A percentile compares a stretch with the other conserved stretches of the same genome.
These are phyloP conservation scores for Dissophora globulifera DNA, from an alignment of 192 early-diverging fungal species.

Conservation along the genomic window DNA sequence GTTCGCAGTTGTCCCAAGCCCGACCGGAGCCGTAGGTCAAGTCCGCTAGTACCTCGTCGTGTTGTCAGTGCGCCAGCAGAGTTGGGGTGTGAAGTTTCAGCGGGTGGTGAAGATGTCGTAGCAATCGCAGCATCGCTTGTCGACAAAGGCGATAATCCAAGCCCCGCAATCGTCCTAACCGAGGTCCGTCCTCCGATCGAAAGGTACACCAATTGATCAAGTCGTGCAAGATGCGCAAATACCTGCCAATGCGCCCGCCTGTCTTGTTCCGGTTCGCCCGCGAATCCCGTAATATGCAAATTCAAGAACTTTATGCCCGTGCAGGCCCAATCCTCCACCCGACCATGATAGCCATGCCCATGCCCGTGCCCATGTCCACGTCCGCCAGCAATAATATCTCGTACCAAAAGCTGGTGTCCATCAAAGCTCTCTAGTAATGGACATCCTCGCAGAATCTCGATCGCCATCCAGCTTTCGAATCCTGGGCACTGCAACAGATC, in stretches of 20 bases:
- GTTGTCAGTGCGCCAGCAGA: background rate
- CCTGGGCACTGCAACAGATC: slow-evolving; percentile 28
- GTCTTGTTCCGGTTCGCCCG: background rate
- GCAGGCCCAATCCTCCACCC: slow-evolving; percentile 25
- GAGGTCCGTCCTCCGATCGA: slow-evolving; percentile 21
- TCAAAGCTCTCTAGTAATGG: slow-evolving; percentile 29
- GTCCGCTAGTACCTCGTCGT: slow-evolving; percentile 9
- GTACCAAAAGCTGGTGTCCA: slow-evolving; percentile 14
- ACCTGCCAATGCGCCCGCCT: slow-evolving; percentile 13
- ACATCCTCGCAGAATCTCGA: slow-evolving; percentile 13
- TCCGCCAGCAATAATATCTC: slow-evolving; percentile 7
- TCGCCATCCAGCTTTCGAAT: slow-evolving; percentile 18
- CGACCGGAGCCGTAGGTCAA: slow-evolving; percentile 8
- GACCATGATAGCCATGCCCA: too few relatives aligned
- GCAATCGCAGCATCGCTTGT: background rate
- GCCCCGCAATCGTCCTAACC: too few relatives aligned
- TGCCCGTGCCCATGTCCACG: background rate
- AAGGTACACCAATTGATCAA: slow-evolving; percentile 16
- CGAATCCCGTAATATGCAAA: slow-evolving; percentile 18
- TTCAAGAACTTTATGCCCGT: slow-evolving; percentile 9
- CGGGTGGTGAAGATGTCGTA: background rate
- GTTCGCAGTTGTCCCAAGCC: slow-evolving; percentile 14
- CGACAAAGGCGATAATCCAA: too few relatives aligned
- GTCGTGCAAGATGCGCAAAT: slow-evolving; percentile 14
- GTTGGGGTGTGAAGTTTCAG: background rate